A percentile compares a stretch with the other conserved stretches of the same genome.
These are phyloP conservation scores for Helotiales sp. DNA, from an alignment of 2,329 filamentous ascomycete species.

Conservation along the genomic window DNA sequence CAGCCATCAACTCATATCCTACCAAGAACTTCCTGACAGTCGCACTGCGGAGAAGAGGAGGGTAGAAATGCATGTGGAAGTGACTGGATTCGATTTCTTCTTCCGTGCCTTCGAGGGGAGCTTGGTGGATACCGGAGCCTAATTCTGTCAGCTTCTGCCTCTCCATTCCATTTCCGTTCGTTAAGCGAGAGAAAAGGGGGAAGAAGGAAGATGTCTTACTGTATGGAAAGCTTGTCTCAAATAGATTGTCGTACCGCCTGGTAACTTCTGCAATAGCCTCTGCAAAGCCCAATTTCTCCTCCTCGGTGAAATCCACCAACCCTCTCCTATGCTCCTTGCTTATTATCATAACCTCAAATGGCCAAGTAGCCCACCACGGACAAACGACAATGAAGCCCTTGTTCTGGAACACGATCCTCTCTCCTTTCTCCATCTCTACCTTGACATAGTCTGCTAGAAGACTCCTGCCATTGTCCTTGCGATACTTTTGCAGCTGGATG, in stretches of 20 bases:
- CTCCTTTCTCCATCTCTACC: conserved; percentile 77
- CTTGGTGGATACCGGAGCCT: conserved; percentile 94
- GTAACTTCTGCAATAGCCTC: conserved; percentile 87
- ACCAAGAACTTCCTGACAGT: conserved; percentile 96
- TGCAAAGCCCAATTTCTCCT: conserved; percentile 73
- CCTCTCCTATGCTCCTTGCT: conserved; percentile 81
- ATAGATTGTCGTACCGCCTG: conserved; percentile 91
- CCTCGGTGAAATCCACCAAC: conserved; percentile 74
- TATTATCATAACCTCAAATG: conserved; percentile 90
- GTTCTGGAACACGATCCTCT: conserved; percentile 89
- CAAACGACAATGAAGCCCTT: conserved; percentile 81
- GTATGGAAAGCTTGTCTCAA: conserved; percentile 95
- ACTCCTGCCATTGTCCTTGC: conserved; percentile 71
- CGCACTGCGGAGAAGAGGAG: conserved; percentile 85
- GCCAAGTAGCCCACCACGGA: conserved; percentile 98
- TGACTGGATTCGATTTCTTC: conserved; percentile 87
- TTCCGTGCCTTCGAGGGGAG: conserved; percentile 76
- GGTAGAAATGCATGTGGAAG: conserved; percentile 98
- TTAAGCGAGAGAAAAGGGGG: background rate
- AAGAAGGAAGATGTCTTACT: conserved; percentile 51
- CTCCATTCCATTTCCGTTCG: background rate
- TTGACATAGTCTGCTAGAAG: conserved; percentile 84
- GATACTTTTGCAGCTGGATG: conserved; percentile 76
- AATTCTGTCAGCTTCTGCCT: background rate
- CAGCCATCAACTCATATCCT: conserved; percentile 93